phyloP scores from a whole-genome alignment of 768 basidiomycete species.

The Boletus subparvulus region DNA sequence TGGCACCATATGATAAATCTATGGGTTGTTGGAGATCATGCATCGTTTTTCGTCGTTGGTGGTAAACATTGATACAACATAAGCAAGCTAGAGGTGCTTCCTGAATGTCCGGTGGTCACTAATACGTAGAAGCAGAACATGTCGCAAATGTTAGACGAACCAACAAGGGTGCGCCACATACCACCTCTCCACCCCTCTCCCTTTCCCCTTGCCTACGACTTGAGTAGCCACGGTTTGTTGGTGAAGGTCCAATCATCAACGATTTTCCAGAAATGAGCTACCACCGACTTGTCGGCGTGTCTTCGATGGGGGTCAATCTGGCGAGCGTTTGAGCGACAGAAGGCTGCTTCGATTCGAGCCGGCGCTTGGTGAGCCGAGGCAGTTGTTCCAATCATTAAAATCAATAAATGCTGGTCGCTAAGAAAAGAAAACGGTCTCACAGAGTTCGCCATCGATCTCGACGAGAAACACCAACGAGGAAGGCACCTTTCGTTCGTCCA shows the following conservation, averaged over 20 bases:
- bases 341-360: slow-evolving; percentile 1
- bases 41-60: background rate
- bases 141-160: background rate
- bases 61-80: background rate
- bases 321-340: background rate
- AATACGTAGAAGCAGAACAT: background rate
- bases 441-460: slow-evolving; percentile 10
- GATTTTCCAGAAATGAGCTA: slow-evolving; percentile 94
- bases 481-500: slow-evolving; percentile 11
- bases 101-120: background rate
- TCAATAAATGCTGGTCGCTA: background rate
- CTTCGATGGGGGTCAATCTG: slow-evolving; percentile 89
- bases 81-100: background rate
- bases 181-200: too few species aligned
- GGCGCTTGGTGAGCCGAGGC: slow-evolving; percentile 1
- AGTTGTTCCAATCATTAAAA: background rate
- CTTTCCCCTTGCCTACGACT: slow-evolving; percentile 29
- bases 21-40: too few species aligned
- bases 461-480: slow-evolving; percentile 8
- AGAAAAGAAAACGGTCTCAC: background rate
- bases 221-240: slow-evolving; percentile 78
- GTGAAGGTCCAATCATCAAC: slow-evolving; percentile 81
- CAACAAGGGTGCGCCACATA: background rate
- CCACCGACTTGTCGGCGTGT: slow-evolving; percentile 91
- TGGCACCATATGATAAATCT: too few species aligned